Evolutionary conservation across 495 filamentous ascomycete species (phyloP), one percentile per base, ranked within the genome.

Genomic region (Trichoderma orchidacearum): DNA sequence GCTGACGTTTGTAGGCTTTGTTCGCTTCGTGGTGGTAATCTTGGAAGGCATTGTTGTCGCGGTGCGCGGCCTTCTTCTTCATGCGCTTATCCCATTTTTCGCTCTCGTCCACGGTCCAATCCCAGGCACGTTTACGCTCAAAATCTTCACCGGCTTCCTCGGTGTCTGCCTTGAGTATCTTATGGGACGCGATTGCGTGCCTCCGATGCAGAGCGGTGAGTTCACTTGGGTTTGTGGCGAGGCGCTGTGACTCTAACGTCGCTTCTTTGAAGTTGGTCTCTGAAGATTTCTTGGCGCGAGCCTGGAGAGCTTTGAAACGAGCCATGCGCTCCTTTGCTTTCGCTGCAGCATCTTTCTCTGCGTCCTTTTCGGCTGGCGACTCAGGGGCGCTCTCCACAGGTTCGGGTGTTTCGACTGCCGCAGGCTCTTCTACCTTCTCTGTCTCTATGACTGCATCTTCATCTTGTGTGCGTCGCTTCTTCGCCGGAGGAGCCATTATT

Each of bases 101-200:
- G 50, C 81, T 83, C 70, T 98, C 93, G 27, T 96, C 93, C 15
- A 90, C 73, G 0, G 93, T 97, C 90, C 92, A 97, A 69, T 97
- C 94, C 93, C 93, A 97, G 1, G 92, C 91, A 29, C 94, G 84
- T 72, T 97, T 96, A 57, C 93, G 86, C 71, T 98, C 94, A 64
- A 96, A 98, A 68, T 96, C 91, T 59, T 87, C 89, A 11, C 92
- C 91, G 0, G 76, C 75, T 12, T 87, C 89, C 66, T 87, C 87
- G 1, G 85, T 83, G 60, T 95, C 90, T 13, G 91, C 89, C 72
- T 95, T 95, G 30, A 96, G 79, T 5, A 98, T 84, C 59, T 97
- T 97, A 68, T 95, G 89, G 25, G 86, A 86, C 13, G 91, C 91
- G 56, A 90, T 82, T 29, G 87, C 90, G 61, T 86, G 84, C 63